Base-by-base conservation (phyloP, 2,329 filamentous ascomycete genomes). In the Phoma herbarum region DNA sequence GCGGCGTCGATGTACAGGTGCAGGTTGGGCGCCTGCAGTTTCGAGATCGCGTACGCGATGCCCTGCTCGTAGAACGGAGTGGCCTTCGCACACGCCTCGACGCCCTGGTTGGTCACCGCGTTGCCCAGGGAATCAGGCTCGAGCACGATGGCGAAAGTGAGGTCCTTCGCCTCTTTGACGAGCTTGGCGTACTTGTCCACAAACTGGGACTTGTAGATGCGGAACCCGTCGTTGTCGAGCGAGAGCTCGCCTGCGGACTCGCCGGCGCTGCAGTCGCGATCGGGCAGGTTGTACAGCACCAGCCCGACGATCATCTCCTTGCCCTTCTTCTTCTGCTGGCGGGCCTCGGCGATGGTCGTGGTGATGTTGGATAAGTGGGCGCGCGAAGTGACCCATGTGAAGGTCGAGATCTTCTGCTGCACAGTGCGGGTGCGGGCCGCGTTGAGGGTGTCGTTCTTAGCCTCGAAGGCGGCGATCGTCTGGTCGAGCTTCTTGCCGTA, bases 261-360 rank as follows among this genome's bases (percentile, higher is more conserved):
- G 67, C 81, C 80, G 52, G 91, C 91, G 72, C 90, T 90, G 75
- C 82, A 84, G 78, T 98, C 91, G 82, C 90, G 97, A 79, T 98
- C 94, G 84, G 98, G 94, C 3, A 98, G 86, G 33, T 86, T 84
- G 82, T 97, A 98, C 84, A 98, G 97, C 59, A 94, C 92, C 51
- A 73, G 68, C 9, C 70, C 70, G 3, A 70, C 67, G 20, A 70
- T 67, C 52, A 69, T 65, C 20, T 56, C 65, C 54, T 61, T 66
- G 35, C 53, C 43, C 2, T 60, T 52, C 37, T 65, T 67, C 35
- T 52, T 61, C 26, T 71, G 69, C 16, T 51, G 25, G 33, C 69
- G 69, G 16, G 69, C 69, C 46, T 70, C 63, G 16, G 64, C 53
- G 42, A 71, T 69, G 39, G 68, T 62, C 22, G 57, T 56, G 2